Base-by-base conservation (phyloP, 1,284 basidiomycete genomes). In the Ustanciosporium gigantosporum region DNA sequence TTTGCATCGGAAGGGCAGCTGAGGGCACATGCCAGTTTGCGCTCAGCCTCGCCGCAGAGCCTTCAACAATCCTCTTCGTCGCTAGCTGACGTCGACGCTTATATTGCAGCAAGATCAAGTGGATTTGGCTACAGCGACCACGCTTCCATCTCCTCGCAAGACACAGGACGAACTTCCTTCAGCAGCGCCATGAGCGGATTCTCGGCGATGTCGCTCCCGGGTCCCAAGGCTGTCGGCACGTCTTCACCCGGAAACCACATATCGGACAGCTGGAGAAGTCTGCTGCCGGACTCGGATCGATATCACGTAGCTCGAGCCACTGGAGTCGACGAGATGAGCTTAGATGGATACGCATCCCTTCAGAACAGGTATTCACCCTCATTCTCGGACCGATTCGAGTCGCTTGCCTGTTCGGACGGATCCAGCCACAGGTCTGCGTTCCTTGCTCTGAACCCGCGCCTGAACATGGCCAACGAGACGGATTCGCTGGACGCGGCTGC, bases 201-300 rank as follows among this genome's bases (percentile, higher is more conserved):
- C 31, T 66, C 66, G 34, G 20, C 50, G 55, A 61, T 57, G 38
- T 70, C 61, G 14, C 39, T 61, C 40, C 14, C 46, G 11, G 56
- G 45, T 16, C 40, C 40, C 15, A 57, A 31, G 25, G 35, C 37
- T 14, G 31, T 36, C 21, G 31, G 31, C 21, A 27, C 27, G 23
- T 46, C 46, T 29, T 45, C 41, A 15, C 40, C 49, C 11, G 25
- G 42, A 21, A 45, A 36, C 16, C 41, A 35, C 4, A 25, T 31
- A 9, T 38, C 55, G 3, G 65, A 67, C 25, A 64, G 59, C 44
- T 67, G 65, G 65, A 32, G 59, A 13, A 64, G 59, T 31, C 23
- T 67, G 24, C 36, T 67, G 8, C 59, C 65, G 8, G 55, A 59
- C 20, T 41, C 53, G 24, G 65, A 67, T 24, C 49, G 55, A 8